phyloP scores from a whole-genome alignment of 1,284 basidiomycete genomes.

The Fomitopsis pinicola region DNA sequence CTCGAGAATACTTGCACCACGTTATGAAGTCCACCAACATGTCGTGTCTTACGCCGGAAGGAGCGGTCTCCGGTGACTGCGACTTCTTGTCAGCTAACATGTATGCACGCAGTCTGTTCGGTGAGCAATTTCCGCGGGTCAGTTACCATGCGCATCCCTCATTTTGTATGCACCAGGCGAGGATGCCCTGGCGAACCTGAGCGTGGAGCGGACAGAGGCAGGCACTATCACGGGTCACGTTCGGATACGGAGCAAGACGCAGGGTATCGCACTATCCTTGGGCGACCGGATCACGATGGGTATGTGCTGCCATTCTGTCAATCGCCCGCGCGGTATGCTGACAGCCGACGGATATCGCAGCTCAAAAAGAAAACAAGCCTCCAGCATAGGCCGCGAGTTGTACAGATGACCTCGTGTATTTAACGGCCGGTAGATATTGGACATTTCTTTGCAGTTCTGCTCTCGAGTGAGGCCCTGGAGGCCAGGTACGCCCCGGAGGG shows the following conservation, averaged over 20 bases:
- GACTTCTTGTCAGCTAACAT: slow-evolving; percentile 94
- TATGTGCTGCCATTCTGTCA: slow-evolving; percentile 31
- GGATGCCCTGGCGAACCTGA: slow-evolving; percentile 95
- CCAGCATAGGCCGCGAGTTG: slow-evolving; percentile 30
- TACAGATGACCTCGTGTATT: slow-evolving; percentile 4
- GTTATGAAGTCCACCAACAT: slow-evolving; percentile 95
- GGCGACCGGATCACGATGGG: slow-evolving; percentile 93
- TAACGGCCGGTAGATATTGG: slow-evolving; percentile 12
- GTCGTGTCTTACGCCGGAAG: slow-evolving; percentile 94
- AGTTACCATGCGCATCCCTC: neutral
- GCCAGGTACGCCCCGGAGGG: neutral
- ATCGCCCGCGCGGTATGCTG: neutral
- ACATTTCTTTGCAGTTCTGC: neutral
- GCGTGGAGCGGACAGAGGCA: slow-evolving; percentile 84
- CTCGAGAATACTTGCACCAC: slow-evolving; percentile 82
- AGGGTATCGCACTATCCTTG: slow-evolving; percentile 91
- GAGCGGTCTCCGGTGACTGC: slow-evolving; percentile 87
- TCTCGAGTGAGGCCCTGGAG: neutral
- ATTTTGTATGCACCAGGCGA: slow-evolving; percentile 53
- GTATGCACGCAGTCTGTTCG: slow-evolving; percentile 89
- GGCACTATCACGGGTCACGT: slow-evolving; percentile 88
- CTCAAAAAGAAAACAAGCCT: slow-evolving; percentile 63
- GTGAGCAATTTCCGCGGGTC: slow-evolving; percentile 34
- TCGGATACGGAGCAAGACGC: slow-evolving; percentile 90
- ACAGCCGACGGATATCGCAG: slow-evolving; percentile 25